A percentile compares a stretch with the other conserved stretches of the same genome.
phyloP scores from a whole-genome alignment of 148 eudicot species.

The Polygonum aviculare region DNA sequence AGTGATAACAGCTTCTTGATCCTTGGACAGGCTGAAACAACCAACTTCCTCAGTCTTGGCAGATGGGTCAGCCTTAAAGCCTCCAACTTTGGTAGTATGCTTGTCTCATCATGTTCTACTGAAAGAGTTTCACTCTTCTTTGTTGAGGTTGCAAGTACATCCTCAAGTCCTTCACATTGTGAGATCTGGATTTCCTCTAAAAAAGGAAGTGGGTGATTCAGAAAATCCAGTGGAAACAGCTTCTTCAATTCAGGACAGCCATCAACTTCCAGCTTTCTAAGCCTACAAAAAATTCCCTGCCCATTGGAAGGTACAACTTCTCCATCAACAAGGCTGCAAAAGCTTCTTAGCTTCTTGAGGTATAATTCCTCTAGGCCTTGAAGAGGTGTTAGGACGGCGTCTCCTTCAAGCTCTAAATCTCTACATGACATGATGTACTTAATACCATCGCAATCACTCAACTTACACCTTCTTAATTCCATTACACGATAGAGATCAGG shows the following conservation, averaged over 20 bases:
- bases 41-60: neutral
- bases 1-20: slow-evolving; percentile 5
- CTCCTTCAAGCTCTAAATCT: neutral
- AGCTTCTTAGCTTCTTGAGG: neutral
- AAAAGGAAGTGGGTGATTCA: slow-evolving; percentile 1
- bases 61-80: neutral
- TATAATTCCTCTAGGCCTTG: neutral
- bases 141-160: neutral
- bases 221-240: neutral
- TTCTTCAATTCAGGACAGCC: neutral
- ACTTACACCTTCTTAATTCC: neutral
- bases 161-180: slow-evolving; percentile 1
- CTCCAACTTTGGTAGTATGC: neutral
- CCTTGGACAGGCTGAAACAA: slow-evolving; percentile 1
- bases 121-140: neutral
- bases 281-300: neutral
- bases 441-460: slow-evolving; percentile 4
- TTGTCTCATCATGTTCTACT: neutral
- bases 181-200: neutral
- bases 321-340: neutral
- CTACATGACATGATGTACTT: neutral
- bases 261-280: neutral
- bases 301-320: neutral
- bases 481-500: neutral
- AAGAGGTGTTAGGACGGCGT: neutral